Conservation (phyloP, 805 yeast species). For the Barnettozyma salicaria region DNA sequence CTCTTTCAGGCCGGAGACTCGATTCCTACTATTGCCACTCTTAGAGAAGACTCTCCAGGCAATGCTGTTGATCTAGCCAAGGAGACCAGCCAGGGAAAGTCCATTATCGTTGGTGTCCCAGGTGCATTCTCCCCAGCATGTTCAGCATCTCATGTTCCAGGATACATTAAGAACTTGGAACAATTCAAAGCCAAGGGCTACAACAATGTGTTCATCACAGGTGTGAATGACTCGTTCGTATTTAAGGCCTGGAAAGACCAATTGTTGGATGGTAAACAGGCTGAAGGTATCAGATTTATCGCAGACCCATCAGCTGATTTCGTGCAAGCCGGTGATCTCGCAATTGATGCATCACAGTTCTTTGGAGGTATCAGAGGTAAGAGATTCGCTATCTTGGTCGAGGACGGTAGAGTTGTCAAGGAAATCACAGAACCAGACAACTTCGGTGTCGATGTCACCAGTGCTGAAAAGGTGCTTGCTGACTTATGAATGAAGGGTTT, state of each 20-base stretch:
- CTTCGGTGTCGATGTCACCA: slow-evolving; percentile 52
- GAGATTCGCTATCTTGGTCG: slow-evolving; percentile 71
- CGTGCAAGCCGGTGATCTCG: slow-evolving; percentile 54
- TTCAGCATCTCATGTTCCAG: slow-evolving; percentile 66
- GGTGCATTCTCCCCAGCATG: slow-evolving; percentile 84
- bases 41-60: slow-evolving; percentile 59
- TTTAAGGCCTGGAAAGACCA: slow-evolving; percentile 71
- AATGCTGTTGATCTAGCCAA: slow-evolving; percentile 51
- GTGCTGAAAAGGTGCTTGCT: slow-evolving; percentile 35
- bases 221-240: slow-evolving; percentile 87
- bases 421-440: slow-evolving; percentile 78
- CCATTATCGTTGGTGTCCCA: slow-evolving; percentile 55
- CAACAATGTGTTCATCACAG: slow-evolving; percentile 57
- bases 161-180: slow-evolving; percentile 48
- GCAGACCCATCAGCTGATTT: slow-evolving; percentile 81
- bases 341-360: slow-evolving; percentile 68
- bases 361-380: slow-evolving; percentile 74
- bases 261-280: slow-evolving; percentile 19
- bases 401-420: slow-evolving; percentile 64
- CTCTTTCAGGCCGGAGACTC: slow-evolving; percentile 49
- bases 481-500: slow-evolving; percentile 15
- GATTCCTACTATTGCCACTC: slow-evolving; percentile 51
- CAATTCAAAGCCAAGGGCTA: slow-evolving; percentile 64
- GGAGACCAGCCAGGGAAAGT: slow-evolving; percentile 40
- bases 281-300: slow-evolving; percentile 44